phyloP scores from a whole-genome alignment of 257 asterid genomes.

The Jacaranda copaia region DNA sequence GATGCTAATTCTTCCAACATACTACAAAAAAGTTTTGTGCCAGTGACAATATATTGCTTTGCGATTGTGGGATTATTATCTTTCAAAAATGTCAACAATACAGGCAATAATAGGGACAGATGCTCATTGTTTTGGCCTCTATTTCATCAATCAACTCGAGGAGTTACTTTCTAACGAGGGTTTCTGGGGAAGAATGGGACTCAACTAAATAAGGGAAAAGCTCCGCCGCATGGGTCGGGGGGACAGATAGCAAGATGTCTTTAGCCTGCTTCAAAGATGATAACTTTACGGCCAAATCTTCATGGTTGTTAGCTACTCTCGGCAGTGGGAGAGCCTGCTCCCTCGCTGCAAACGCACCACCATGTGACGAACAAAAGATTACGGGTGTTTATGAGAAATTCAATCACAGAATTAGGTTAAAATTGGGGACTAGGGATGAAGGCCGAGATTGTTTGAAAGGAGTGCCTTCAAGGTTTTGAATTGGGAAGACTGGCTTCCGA shows the following conservation, averaged over 20 bases:
- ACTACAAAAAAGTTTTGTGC: slow-evolving; percentile 65
- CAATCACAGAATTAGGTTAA: no score
- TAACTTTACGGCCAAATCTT: slow-evolving; percentile 86
- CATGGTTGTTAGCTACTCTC: slow-evolving; percentile 89
- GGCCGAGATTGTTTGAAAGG: no score
- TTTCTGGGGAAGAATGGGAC: slow-evolving; percentile 89
- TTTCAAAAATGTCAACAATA: slow-evolving; percentile 65
- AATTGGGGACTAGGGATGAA: no score
- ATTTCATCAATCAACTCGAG: slow-evolving; percentile 78
- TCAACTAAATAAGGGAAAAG: slow-evolving; percentile 77
- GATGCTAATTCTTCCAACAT: slow-evolving; percentile 78
- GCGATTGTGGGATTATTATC: slow-evolving; percentile 65
- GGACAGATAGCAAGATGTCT: slow-evolving; percentile 68
- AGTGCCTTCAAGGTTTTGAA: no score
- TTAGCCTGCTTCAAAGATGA: slow-evolving; percentile 86
- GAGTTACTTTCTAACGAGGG: slow-evolving; percentile 78
- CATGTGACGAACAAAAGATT: slow-evolving; percentile 38
- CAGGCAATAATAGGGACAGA: slow-evolving; percentile 65
- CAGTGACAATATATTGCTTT: slow-evolving; percentile 75
- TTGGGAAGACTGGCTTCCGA: no score
- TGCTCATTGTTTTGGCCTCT: slow-evolving; percentile 69
- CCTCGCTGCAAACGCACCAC: slow-evolving; percentile 53
- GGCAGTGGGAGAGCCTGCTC: slow-evolving; percentile 85
- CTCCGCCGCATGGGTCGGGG: slow-evolving; percentile 73
- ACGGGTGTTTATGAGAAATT: no score